Evolutionary conservation across 179 eudicot genomes (phyloP), one percentile per base, ranked within the genome.

Genomic region (Monotropa hypopitys): DNA sequence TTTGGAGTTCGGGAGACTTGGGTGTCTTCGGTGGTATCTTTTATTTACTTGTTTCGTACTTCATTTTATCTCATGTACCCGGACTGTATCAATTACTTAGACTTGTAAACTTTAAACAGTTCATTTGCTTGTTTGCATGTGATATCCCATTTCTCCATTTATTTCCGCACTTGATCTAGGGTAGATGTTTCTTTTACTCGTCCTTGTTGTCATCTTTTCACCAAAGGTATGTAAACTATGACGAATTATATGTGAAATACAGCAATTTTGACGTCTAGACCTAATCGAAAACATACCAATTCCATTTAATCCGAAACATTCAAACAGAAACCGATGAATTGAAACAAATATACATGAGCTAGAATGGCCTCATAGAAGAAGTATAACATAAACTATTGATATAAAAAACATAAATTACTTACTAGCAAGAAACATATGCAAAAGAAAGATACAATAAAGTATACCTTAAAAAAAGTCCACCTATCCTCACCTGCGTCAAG

Each of bases 381-480:
- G n/a, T 15, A 53, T 26, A 26, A 32, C 3, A 40, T 6, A 62
- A 57, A 28, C 20, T 11, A 54, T 35, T 53, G 20, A 73, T 5
- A 8, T 46, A 13, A 45, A 13, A 4, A 45, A 5, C 11, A 68
- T 4, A 10, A 33, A 47, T n/a, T 57, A 8, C 3, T 70, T 42
- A 23, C 30, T 13, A 68, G 26, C 42, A 50, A 32, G 15, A 69
- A 15, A 77, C 42, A 3, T 42, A 32, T 11, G 32, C 35, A 38
- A 28, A 30, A 21, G 49, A 0, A 46, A 35, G 33, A n/a, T 38
- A 66, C 35, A 33, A 33, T 66, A 30, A 30, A 15, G 15, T 61
- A 73, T 82, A 91, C 98, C 98, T 90, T 83, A 95, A 75, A 88
- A 95, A 93, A 18, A 93, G 77, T 61, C 99, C 99, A 73, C 89